Base-by-base conservation (phyloP, 371 early-diverging fungal species). In the Mucor mucedo region DNA sequence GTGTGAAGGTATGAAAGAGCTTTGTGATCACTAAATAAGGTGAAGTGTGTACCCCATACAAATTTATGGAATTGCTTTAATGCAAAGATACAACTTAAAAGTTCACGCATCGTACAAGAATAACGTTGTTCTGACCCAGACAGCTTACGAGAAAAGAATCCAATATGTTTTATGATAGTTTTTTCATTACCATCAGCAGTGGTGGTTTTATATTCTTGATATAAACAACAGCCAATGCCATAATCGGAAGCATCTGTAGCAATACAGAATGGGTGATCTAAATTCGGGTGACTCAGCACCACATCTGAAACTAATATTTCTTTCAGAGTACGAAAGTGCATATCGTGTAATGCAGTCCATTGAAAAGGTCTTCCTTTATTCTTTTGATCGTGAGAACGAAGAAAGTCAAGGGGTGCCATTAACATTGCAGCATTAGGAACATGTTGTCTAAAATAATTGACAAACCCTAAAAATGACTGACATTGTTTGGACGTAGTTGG, bases 201-300 rank as follows among this genome's bases (percentile, higher is more conserved):
- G 10, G 62, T 61, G 7, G 16, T 35, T 27, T 39, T 39, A 39
- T 39, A 64, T 30, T 64, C 60, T 53, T 75, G 71, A 50, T 40
- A 71, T 14, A 84, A 45, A 0, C 68, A 70, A 30, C 70, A 72
- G 14, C 75, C 78, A 32, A 77, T 75, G 8, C 73, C 79, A 7
- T 50, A 48, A 33, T 77, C 65, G 0, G 78, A 80, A 0, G 81
- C 77, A n/a, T n/a, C n/a, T n/a, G n/a, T n/a, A n/a, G n/a, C n/a
- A n/a, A n/a, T n/a, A n/a, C n/a, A n/a, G n/a, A 39, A 39, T 6
- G 39, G 78, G 0, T 62, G 30, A 1, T 10, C 30, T 7, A 72
- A 62, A 21, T 82, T 70, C 2, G 80, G 76, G 13, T 41, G 60
- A 16, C 35, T 29, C 16, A 71, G 33, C 4, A 54, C 40, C 3